Conservation (phyloP, 805 yeast species). For the Priceomyces fermenticarens region DNA sequence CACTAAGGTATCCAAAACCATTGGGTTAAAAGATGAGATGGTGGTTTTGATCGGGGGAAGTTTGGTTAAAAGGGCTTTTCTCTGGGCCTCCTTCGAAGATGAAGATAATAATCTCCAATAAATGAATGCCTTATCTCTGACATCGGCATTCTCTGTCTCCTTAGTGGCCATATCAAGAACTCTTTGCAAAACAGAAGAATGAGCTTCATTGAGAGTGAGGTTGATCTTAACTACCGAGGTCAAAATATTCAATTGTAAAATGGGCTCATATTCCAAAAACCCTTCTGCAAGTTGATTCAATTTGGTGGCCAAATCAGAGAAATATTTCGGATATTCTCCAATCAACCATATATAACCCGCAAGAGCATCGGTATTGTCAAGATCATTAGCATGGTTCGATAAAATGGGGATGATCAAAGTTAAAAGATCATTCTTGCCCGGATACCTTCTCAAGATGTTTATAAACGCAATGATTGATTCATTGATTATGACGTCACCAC, state of each 20-base stretch:
- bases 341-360: slow-evolving; percentile 66
- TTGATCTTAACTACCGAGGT: slow-evolving; percentile 62
- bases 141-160: slow-evolving; percentile 68
- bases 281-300: slow-evolving; percentile 45
- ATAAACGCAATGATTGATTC: slow-evolving; percentile 62
- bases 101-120: slow-evolving; percentile 75
- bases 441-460: slow-evolving; percentile 65
- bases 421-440: slow-evolving; percentile 46
- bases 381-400: slow-evolving; percentile 43
- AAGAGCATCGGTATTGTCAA: slow-evolving; percentile 49
- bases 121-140: slow-evolving; percentile 74
- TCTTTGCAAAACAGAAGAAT: slow-evolving; percentile 49
- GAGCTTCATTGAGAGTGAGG: slow-evolving; percentile 15
- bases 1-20: slow-evolving; percentile 63
- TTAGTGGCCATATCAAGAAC: slow-evolving; percentile 62
- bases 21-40: slow-evolving; percentile 67
- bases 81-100: slow-evolving; percentile 39
- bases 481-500: slow-evolving; percentile 57
- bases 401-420: slow-evolving; percentile 56
- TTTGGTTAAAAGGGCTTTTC: slow-evolving; percentile 54
- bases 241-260: slow-evolving; percentile 57
- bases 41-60: slow-evolving; percentile 73
- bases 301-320: slow-evolving; percentile 49
- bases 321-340: slow-evolving; percentile 67
- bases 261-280: slow-evolving; percentile 57